Conservation (phyloP, 1,284 basidiomycete genomes). For the Cryptococcus sp. region DNA sequence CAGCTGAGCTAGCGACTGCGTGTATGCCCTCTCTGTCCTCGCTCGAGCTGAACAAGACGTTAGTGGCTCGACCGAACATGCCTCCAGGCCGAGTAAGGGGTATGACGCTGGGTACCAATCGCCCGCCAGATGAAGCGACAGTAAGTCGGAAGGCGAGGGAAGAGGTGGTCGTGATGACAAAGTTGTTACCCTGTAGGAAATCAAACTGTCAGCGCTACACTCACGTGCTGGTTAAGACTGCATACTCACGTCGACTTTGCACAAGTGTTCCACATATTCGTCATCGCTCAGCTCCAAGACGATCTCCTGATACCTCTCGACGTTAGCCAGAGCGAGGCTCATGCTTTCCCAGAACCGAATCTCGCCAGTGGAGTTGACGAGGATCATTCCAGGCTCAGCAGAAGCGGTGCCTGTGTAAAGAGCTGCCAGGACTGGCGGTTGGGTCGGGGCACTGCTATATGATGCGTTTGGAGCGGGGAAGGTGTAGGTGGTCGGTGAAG, state of each 20-base stretch:
- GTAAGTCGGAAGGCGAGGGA: constrained; percentile 45
- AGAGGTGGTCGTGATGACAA: constrained; percentile 48
- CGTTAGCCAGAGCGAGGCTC: constrained; percentile 49
- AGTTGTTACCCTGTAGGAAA: constrained; percentile 32
- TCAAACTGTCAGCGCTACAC: background rate
- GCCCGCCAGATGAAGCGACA: constrained; percentile 41
- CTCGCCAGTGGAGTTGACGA: constrained; percentile 49
- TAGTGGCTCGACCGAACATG: constrained; percentile 42
- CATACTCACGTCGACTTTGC: constrained; percentile 39
- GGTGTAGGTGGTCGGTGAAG: constrained; percentile 42
- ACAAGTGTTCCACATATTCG: constrained; percentile 47
- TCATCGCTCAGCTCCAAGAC: constrained; percentile 35
- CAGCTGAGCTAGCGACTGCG: constrained; percentile 23
- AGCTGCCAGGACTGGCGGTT: constrained; percentile 39
- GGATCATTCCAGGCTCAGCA: constrained; percentile 53
- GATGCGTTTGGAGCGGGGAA: constrained; percentile 42
- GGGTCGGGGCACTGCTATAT: constrained; percentile 29
- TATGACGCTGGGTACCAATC: constrained; percentile 31
- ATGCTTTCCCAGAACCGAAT: constrained; percentile 54
- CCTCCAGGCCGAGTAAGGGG: constrained; percentile 46
- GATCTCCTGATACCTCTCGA: constrained; percentile 32
- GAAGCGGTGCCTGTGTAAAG: constrained; percentile 32
- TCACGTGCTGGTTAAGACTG: background rate
- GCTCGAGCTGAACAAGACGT: constrained; percentile 30
- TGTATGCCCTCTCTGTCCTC: constrained; percentile 37